Evolutionary conservation across 2,329 filamentous ascomycete genomes (phyloP).

Genomic region (Cordyceps militaris): DNA sequence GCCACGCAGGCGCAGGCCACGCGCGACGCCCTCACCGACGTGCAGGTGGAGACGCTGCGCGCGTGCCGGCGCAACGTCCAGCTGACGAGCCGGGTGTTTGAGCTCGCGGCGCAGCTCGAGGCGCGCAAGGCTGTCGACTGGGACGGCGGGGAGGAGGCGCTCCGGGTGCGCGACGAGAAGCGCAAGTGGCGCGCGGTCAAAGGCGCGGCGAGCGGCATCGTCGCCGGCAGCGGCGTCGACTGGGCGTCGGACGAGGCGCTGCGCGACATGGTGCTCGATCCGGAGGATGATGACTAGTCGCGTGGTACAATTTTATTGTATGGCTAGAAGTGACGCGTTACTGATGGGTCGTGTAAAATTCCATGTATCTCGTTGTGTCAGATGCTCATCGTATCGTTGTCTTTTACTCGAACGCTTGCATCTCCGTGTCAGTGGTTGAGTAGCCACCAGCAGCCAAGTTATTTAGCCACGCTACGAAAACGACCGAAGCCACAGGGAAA

Average conservation of each 20-base stretch:
- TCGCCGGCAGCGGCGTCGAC: conserved; percentile 75
- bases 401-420: no score
- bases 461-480: no score
- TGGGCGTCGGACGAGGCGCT: conserved; percentile 67
- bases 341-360: no score
- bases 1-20: conserved; percentile 45
- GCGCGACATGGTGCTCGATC: conserved; percentile 64
- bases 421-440: no score
- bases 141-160: conserved; percentile 48
- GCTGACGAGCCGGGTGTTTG: conserved; percentile 55
- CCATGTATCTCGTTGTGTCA: no score
- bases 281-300: conserved; percentile 38
- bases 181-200: conserved; percentile 70
- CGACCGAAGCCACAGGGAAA: no score
- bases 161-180: conserved; percentile 51
- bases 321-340: no score
- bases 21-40: conserved; percentile 44
- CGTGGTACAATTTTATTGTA: background rate
- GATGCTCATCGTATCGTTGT: no score
- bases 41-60: conserved; percentile 52
- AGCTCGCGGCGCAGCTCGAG: conserved; percentile 51
- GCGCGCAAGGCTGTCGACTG: conserved; percentile 46
- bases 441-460: no score
- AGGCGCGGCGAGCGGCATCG: conserved; percentile 67
- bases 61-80: conserved; percentile 54